These are phyloP conservation scores for Trichoderma atrobrunneum DNA, from an alignment of 2,329 filamentous ascomycete genomes.

Conservation along the genomic window DNA sequence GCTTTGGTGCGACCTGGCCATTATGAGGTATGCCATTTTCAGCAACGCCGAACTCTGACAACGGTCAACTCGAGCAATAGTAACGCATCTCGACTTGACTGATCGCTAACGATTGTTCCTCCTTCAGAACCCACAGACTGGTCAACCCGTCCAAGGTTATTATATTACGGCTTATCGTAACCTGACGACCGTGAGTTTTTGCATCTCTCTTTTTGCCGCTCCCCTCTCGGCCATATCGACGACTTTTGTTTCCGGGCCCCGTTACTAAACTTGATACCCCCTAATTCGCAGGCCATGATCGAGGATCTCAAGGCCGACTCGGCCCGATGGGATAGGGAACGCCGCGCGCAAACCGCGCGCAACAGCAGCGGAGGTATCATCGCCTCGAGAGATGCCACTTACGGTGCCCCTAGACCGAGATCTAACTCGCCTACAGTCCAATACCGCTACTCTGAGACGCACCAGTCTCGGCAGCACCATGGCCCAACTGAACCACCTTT, in stretches of 20 bases:
- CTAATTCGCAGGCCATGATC: conserved; percentile 53
- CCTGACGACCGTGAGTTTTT: conserved; percentile 66
- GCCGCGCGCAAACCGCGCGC: conserved; percentile 54
- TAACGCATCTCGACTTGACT: background rate
- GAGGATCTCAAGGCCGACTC: conserved; percentile 62
- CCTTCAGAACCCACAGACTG: conserved; percentile 50
- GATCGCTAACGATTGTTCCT: background rate
- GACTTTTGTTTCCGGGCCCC: background rate
- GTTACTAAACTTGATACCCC: conserved; percentile 7
- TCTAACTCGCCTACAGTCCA: conserved; percentile 61
- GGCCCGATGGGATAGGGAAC: conserved; percentile 59
- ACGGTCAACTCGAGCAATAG: background rate
- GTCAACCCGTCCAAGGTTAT: conserved; percentile 66
- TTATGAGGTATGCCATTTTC: conserved; percentile 58
- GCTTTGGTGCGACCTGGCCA: conserved; percentile 72
- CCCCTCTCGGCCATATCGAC: background rate
- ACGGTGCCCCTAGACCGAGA: conserved; percentile 44
- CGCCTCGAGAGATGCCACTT: conserved; percentile 50
- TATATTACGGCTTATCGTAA: conserved; percentile 78
- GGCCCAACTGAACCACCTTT: conserved; percentile 44
- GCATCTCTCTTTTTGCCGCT: background rate
- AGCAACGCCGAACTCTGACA: background rate
- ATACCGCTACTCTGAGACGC: conserved; percentile 55
- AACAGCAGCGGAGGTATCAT: conserved; percentile 57
- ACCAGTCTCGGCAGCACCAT: conserved; percentile 47